Evolutionary conservation across 345 rosid genomes (phyloP), one percentile per base, ranked within the genome.

Genomic region (Clausena lansium): DNA sequence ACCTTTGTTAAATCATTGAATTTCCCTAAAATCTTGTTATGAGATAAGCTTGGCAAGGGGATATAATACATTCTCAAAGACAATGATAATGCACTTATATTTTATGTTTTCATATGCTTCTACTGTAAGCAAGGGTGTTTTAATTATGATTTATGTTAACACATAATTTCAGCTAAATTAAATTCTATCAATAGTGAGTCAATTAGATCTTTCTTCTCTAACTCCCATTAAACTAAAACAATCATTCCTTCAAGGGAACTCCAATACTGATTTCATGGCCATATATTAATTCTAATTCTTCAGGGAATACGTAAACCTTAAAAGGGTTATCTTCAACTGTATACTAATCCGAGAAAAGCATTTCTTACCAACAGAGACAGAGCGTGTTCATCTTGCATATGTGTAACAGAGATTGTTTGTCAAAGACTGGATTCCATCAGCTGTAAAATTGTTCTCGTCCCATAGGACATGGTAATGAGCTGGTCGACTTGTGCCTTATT

Each of bases 401-500:
- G 99, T 96, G 79, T 96, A 96, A 73, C 99, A 96, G 28, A 96
- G 97, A 79, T 94, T 96, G 86, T 96, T 96, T 6, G 99, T 96
- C 76, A 94, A 79, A 28, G 99, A 96, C 67, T 96, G 99, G 72
- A 96, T 96, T 67, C 98, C 98, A 79, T 96, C 99, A 0, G 98
- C 93, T 7, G 99, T 96, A 78, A 97, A 97, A 80, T 93, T 97
- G 85, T 97, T 97, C 85, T 97, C 98, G 30, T 97, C 99, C 99
- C 99, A 97, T 25, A 97, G 85, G 71, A 97, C 99, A 85, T 97
- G 99, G 82, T 97, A 97, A 83, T 97, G 99, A 32, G 99, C 99
- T 19, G 99, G 99, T 67, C 99, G 84, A 77, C 99, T 97, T 19
- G 99, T 97, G 52, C 99, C 99, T 98, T 97, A 78, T 11, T 66